Percentiles rank a stretch among this genome's conserved stretches.
These are phyloP conservation scores for Russula vinacea DNA, from an alignment of 768 basidiomycete species.

Conservation along the genomic window DNA sequence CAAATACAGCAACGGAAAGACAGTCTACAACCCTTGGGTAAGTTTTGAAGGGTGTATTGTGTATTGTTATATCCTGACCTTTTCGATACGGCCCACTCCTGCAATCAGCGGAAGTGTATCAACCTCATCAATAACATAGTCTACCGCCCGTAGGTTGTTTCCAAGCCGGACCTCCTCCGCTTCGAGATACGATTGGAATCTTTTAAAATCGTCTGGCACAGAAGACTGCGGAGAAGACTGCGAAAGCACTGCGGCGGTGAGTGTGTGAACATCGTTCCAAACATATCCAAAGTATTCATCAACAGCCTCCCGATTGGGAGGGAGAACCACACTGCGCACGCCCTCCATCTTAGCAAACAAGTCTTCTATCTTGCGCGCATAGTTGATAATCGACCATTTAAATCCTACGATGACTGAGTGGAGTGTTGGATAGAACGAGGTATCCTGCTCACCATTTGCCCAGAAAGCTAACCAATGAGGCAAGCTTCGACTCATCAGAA, in stretches of 20 bases:
- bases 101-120: constrained; percentile 34
- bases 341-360: constrained; percentile 27
- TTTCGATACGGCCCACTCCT: constrained; percentile 34
- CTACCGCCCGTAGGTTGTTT: constrained; percentile 18
- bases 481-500: constrained; percentile 25
- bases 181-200: constrained; percentile 5
- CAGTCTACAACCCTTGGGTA: background rate
- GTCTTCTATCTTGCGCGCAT: constrained; percentile 19
- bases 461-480: constrained; percentile 37
- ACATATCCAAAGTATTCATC: constrained; percentile 5
- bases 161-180: no score
- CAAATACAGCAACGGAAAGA: constrained; percentile 26
- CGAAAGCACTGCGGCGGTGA: constrained; percentile 9
- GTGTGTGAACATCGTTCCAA: constrained; percentile 14
- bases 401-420: constrained; percentile 6
- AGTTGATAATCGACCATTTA: constrained; percentile 19
- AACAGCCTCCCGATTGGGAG: constrained; percentile 17
- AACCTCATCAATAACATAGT: constrained; percentile 33
- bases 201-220: background rate
- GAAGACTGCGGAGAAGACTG: background rate
- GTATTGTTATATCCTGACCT: constrained; percentile 25
- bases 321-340: constrained; percentile 7
- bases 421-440: background rate
- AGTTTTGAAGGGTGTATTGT: background rate
- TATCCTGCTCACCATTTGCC: constrained; percentile 28